These are phyloP conservation scores for Starmerella khaoyaiensis DNA, from an alignment of 805 yeast genomes.

Conservation along the genomic window DNA sequence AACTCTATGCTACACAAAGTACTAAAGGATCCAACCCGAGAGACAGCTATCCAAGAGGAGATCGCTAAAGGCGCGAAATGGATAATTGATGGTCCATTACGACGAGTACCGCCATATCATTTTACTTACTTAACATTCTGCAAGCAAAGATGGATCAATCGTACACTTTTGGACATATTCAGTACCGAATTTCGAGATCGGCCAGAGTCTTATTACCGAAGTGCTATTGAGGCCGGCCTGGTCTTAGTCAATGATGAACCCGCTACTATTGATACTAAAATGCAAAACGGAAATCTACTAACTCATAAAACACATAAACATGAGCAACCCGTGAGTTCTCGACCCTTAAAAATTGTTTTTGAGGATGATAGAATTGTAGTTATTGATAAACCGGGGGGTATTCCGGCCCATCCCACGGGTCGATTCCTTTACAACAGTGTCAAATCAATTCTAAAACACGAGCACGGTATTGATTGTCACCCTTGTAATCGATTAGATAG, in stretches of 20 bases:
- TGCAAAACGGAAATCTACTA: conserved; percentile 72
- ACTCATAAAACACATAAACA: conserved; percentile 73
- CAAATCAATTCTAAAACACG: conserved; percentile 63
- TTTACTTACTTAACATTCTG: conserved; percentile 86
- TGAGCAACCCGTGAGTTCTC: conserved; percentile 68
- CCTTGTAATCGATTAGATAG: conserved; percentile 85
- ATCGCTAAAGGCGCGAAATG: conserved; percentile 25
- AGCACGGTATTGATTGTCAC: conserved; percentile 53
- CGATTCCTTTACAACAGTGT: conserved; percentile 64
- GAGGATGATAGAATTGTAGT: conserved; percentile 68
- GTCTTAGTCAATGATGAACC: conserved; percentile 59
- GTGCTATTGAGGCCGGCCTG: conserved; percentile 59
- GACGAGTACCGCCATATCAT: conserved; percentile 73
- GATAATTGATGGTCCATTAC: conserved; percentile 33
- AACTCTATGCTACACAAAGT: conserved; percentile 21
- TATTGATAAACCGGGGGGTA: conserved; percentile 86
- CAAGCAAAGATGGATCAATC: conserved; percentile 80
- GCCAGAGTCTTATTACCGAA: conserved; percentile 48
- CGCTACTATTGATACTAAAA: conserved; percentile 50
- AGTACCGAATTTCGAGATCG: conserved; percentile 73
- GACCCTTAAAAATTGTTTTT: conserved; percentile 48
- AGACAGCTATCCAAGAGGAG: conserved; percentile 19
- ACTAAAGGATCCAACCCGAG: conserved; percentile 21
- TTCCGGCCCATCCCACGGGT: conserved; percentile 95
- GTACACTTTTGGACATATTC: conserved; percentile 70